Percentiles rank a stretch among this genome's conserved stretches.
Conservation (phyloP, 140 eudicot species). For the Ambrosia hybrid region DNA sequence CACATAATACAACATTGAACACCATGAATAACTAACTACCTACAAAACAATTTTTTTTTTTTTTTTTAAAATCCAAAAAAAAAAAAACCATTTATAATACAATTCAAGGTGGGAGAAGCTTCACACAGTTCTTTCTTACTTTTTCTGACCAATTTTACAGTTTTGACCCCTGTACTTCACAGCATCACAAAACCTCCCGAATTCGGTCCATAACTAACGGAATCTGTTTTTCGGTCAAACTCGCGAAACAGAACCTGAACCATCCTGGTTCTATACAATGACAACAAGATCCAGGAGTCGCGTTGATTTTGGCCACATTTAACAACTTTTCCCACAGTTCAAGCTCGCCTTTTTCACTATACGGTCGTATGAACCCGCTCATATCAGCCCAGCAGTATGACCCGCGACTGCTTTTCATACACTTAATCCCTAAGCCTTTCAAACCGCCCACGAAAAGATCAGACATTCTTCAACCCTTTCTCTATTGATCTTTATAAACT, state of each 20-base stretch:
- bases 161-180: constrained; percentile 14
- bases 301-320: constrained; percentile 59
- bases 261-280: constrained; percentile 97
- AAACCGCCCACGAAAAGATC: constrained; percentile 53
- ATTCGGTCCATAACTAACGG: constrained; percentile 67
- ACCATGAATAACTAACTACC: constrained; percentile 17
- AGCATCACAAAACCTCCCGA: constrained; percentile 41
- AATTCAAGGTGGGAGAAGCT: constrained; percentile 18
- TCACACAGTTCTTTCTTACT: constrained; percentile 21
- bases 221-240: constrained; percentile 60
- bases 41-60: neutral
- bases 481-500: constrained; percentile 38
- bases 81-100: constrained; percentile 31
- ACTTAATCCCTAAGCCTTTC: constrained; percentile 64
- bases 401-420: constrained; percentile 55
- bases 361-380: constrained; percentile 75
- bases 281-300: constrained; percentile 81
- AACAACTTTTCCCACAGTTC: constrained; percentile 87
- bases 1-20: constrained; percentile 26
- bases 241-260: constrained; percentile 75
- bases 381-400: constrained; percentile 87
- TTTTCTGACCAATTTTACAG: constrained; percentile 11
- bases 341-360: constrained; percentile 90
- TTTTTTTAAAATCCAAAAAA: constrained; percentile 8
- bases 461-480: constrained; percentile 49